These are phyloP conservation scores for Tuber borchii DNA, from an alignment of 495 filamentous ascomycete species.

Conservation along the genomic window DNA sequence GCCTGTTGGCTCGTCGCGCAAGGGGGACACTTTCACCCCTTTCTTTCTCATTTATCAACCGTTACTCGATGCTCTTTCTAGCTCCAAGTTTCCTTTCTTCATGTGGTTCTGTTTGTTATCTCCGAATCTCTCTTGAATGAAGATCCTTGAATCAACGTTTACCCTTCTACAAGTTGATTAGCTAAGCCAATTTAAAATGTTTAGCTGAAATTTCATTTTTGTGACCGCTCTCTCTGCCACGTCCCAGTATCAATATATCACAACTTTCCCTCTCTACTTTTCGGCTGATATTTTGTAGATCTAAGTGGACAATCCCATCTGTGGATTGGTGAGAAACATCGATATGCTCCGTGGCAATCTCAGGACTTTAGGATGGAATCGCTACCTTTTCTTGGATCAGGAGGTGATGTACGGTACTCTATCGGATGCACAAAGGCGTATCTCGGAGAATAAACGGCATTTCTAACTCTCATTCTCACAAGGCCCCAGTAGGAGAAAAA, in stretches of 20 bases:
- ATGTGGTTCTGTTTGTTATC: constrained; percentile 34
- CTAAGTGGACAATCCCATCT: constrained; percentile 4
- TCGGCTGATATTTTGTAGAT: constrained; percentile 19
- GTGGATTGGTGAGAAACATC: not conserved
- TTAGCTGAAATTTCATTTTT: not conserved
- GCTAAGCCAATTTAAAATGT: not conserved
- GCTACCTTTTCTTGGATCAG: not conserved
- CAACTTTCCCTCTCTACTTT: not conserved
- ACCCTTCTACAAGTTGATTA: constrained; percentile 16
- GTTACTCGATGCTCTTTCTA: constrained; percentile 14
- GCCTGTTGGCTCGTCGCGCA: not conserved
- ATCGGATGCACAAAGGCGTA: not conserved
- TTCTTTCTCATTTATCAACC: constrained; percentile 5
- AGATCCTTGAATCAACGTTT: constrained; percentile 15
- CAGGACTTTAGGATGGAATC: constrained; percentile 1
- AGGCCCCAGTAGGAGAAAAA: not conserved
- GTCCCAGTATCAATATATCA: constrained; percentile 22
- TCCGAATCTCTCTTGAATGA: constrained; percentile 21
- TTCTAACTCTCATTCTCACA: not conserved
- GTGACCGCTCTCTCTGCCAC: constrained; percentile 23
- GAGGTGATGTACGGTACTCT: not conserved
- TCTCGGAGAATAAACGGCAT: constrained; percentile 1
- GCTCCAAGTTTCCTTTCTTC: constrained; percentile 18
- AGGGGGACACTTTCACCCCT: not conserved
- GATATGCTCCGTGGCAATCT: constrained; percentile 1